Evolutionary conservation across 2,329 filamentous ascomycete genomes (phyloP).

Genomic region (Moelleriella libera): DNA sequence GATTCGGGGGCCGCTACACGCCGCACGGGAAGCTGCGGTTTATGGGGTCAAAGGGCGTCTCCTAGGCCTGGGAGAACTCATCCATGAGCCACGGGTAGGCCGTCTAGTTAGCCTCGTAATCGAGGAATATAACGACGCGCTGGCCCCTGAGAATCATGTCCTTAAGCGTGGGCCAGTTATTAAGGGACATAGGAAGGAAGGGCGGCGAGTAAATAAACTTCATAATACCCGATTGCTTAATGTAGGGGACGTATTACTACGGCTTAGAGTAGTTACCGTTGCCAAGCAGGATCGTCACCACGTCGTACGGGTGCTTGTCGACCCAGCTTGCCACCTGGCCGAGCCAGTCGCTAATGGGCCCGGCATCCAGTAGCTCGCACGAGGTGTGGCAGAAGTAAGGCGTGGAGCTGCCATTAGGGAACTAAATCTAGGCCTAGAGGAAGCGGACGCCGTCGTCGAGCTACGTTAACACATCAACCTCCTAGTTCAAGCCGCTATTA

Average conservation of each 20-base stretch:
- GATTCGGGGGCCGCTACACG: conserved; percentile 58
- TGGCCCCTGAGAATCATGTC: conserved; percentile 59
- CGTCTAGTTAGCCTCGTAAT: conserved; percentile 70
- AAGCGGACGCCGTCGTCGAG: conserved; percentile 63
- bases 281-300: conserved; percentile 73
- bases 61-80: conserved; percentile 80
- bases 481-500: conserved; percentile 66
- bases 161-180: conserved; percentile 73
- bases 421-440: conserved; percentile 50
- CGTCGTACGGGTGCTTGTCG: conserved; percentile 63
- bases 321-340: conserved; percentile 60
- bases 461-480: conserved; percentile 51
- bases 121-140: conserved; percentile 68
- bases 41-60: conserved; percentile 69
- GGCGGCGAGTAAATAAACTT: conserved; percentile 62
- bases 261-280: conserved; percentile 63
- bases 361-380: conserved; percentile 70
- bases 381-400: conserved; percentile 75
- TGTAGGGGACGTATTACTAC: conserved; percentile 50
- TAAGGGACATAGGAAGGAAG: conserved; percentile 52
- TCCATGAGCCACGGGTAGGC: conserved; percentile 74
- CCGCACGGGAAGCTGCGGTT: conserved; percentile 59
- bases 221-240: conserved; percentile 57
- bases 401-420: conserved; percentile 29
- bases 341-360: conserved; percentile 64